Base-by-base conservation (phyloP, 169 alveolate genomes). In the Plasmodium vivax region DNA sequence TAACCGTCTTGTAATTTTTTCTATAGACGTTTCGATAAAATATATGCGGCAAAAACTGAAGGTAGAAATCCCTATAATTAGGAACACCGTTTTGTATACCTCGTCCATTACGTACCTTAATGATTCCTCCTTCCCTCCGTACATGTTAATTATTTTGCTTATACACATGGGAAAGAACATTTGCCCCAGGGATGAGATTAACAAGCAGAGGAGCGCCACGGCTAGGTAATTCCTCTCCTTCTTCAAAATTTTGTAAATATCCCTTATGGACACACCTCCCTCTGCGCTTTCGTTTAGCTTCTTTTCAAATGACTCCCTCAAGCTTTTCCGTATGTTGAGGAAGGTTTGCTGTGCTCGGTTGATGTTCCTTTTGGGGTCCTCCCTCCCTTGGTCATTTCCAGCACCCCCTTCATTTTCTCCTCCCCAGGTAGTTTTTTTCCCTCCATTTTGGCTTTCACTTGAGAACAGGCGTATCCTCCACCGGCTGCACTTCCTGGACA, bases 1-100 rank as follows among this genome's bases (percentile, higher is more conserved):
- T 79, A 96, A 77, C 32, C 96, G 56, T 82, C 95, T 79, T 2
- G 96, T 77, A 45, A 96, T 96, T 62, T 96, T 79, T 30, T 79
- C 93, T 30, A 75, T 90, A 19, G 91, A 85, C n/a, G 95, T 83
- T 87, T 87, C 93, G 32, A 87, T 87, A 47, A 87, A 87, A 75
- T 87, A 87, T 47, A 87, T 87, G 32, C 93, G 51, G 38, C 27
- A 87, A 79, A 87, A 87, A 47, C 93, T 87, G 72, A 87, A 87
- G 10, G 93, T 87, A 30, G 93, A 87, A 7, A 87, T 87, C 2
- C 93, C 93, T 51, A 87, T 34, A 9, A 87, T 87, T 6, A 87
- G 32, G 36, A 87, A 75, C 5, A 77, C 72, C 43, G 93, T 87
- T 87, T 87, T 87, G 45, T 87, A 87, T 16, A 87, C 85, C 68